Evolutionary conservation across 352 stramenopile genomes (phyloP), one percentile per base, ranked within the genome.

Genomic region (Phytophthora litchii): DNA sequence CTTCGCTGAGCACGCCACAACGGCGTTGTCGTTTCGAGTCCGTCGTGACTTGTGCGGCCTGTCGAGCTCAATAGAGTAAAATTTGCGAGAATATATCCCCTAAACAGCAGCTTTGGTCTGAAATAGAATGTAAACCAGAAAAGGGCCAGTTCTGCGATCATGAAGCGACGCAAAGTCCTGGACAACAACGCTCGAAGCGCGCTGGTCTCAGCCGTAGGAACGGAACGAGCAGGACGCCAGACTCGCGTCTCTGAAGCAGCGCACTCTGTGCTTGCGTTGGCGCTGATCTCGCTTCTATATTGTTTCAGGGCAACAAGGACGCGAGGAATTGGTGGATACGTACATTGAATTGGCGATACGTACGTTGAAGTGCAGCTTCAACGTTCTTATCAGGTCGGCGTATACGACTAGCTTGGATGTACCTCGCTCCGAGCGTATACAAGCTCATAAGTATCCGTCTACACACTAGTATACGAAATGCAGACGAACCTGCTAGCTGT

Each of bases 51-150:
- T 25, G 47, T 50, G 47, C 48, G 49, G 34, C 48, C 48, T 27
- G 47, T 65, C 20, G 32, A 31, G 7, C 6, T 4, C 23, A 27
- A 27, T 5, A 27, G 0, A 51, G 46, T 51, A 19, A 1, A 12
- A 9, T 19, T 36, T 63, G 3, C 45, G 8, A 63, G 11, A 56
- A 2, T n/a, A 3, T 6, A 63, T 63, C 56, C 8, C 45, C 44
- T 20, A 27, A 1, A 3, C 17, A 38, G 45, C 5, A 45, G 20
- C 34, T 27, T 46, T 1, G 9, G 27, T 7, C 43, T 45, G 27
- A 56, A 63, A 19, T 48, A 53, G 46, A 32, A 46, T 14, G 31
- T 5, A 12, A 41, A 8, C 7, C 49, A 65, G 49, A 65, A 59
- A 54, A 49, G 11, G 34, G 19, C 23, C 49, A 44, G 49, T 19